phyloP scores from a whole-genome alignment of 2,329 filamentous ascomycete species.

The Apiospora sp. region DNA sequence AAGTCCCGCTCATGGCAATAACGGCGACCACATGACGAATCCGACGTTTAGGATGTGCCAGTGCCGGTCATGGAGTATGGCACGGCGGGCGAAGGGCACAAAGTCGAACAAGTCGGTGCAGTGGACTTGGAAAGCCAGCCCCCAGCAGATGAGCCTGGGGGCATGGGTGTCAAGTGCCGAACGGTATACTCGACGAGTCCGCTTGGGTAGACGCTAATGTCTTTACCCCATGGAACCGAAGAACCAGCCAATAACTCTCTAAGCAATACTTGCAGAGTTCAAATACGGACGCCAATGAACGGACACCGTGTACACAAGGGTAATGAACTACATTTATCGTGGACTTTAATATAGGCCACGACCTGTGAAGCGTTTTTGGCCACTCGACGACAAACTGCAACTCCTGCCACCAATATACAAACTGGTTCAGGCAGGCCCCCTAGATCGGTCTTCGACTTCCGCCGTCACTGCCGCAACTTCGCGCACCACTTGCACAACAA shows the following conservation, averaged over 20 bases:
- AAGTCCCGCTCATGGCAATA: neutral
- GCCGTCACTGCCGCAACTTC: neutral
- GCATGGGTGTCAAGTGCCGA: constrained; percentile 61
- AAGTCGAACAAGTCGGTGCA: constrained; percentile 38
- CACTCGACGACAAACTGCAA: neutral
- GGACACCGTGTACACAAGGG: constrained; percentile 33
- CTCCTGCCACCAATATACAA: neutral
- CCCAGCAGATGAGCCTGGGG: constrained; percentile 56
- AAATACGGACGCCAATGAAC: neutral
- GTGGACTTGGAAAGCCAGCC: constrained; percentile 53
- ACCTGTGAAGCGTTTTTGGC: neutral
- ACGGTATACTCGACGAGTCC: constrained; percentile 64
- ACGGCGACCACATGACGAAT: constrained; percentile 20
- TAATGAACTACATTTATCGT: neutral
- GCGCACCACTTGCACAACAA: neutral
- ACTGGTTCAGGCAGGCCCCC: neutral
- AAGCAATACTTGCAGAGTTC: neutral
- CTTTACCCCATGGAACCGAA: constrained; percentile 69
- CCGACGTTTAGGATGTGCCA: too few species aligned
- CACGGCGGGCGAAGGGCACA: too few species aligned
- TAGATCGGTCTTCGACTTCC: neutral
- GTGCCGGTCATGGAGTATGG: too few species aligned
- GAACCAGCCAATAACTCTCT: constrained; percentile 42
- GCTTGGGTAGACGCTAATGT: constrained; percentile 62
- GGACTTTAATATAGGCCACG: neutral